These are phyloP conservation scores for Myxozyma udenii DNA, from an alignment of 805 yeast species.

Conservation along the genomic window DNA sequence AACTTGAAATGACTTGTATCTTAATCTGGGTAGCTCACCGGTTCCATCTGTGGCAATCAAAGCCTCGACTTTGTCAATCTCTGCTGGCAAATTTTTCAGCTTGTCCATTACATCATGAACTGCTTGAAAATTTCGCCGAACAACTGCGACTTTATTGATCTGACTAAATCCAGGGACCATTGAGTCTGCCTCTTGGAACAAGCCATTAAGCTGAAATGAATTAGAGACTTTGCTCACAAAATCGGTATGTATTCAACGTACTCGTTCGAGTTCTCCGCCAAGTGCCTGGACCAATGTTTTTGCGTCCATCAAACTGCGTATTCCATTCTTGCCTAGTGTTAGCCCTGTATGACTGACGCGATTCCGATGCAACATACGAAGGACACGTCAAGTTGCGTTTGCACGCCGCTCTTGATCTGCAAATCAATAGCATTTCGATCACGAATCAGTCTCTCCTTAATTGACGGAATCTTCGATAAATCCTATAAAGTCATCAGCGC, in stretches of 20 bases:
- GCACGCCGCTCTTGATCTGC: slow-evolving; percentile 69
- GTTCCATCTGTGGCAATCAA: slow-evolving; percentile 50
- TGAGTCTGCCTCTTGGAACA: slow-evolving; percentile 20
- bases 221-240: background rate
- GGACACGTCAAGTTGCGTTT: slow-evolving; percentile 57
- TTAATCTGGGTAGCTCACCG: slow-evolving; percentile 3
- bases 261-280: slow-evolving; percentile 6
- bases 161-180: slow-evolving; percentile 64
- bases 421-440: slow-evolving; percentile 75
- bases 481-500: too few species aligned
- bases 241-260: background rate
- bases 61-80: slow-evolving; percentile 49
- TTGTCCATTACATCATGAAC: slow-evolving; percentile 63
- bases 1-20: background rate
- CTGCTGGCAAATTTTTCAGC: slow-evolving; percentile 54
- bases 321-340: slow-evolving; percentile 10
- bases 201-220: slow-evolving; percentile 10
- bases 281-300: slow-evolving; percentile 1
- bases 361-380: slow-evolving; percentile 40
- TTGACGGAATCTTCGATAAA: slow-evolving; percentile 38
- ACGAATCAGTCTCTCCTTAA: slow-evolving; percentile 39
- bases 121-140: slow-evolving; percentile 69
- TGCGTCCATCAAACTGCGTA: slow-evolving; percentile 8
- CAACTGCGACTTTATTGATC: slow-evolving; percentile 53
- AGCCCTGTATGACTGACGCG: too few species aligned